Percentiles rank a stretch among this genome's conserved stretches.
These are phyloP conservation scores for Litsea cubeba DNA, from an alignment of 164 flowering plant genomes.

Conservation along the genomic window DNA sequence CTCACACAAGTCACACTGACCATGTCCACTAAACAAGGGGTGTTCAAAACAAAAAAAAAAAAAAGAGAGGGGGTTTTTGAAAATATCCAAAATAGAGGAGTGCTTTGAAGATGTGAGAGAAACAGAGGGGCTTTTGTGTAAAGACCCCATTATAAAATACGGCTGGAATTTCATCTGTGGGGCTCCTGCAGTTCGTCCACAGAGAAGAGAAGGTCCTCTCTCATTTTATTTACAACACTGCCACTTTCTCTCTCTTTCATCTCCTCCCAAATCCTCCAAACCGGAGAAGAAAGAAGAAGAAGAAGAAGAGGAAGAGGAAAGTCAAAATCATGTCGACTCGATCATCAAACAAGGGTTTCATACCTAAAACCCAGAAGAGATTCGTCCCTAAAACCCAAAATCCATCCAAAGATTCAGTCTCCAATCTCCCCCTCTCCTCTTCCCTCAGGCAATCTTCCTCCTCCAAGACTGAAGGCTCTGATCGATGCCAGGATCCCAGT, in stretches of 20 bases:
- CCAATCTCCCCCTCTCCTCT: constrained; percentile 38
- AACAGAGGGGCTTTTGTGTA: no score
- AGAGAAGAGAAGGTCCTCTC: neutral
- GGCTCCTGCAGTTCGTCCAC: neutral
- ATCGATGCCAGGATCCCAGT: no score
- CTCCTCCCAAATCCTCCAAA: no score
- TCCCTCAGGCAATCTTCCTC: constrained; percentile 38
- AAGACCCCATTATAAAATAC: no score
- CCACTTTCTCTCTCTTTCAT: neutral
- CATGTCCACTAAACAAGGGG: no score
- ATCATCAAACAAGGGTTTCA: constrained; percentile 23
- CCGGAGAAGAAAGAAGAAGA: neutral
- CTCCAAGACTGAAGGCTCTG: constrained; percentile 8
- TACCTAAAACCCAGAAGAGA: constrained; percentile 28
- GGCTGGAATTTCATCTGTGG: no score
- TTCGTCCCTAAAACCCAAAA: constrained; percentile 46
- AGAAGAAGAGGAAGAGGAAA: neutral
- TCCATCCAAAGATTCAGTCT: constrained; percentile 9
- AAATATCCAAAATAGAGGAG: no score
- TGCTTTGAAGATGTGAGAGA: no score
- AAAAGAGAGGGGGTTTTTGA: no score
- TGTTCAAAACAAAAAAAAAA: no score
- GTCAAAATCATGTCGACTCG: constrained; percentile 31
- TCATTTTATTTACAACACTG: neutral
- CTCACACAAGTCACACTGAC: no score